These are phyloP conservation scores for Coniochaeta ligniaria DNA, from an alignment of 2,329 filamentous ascomycete genomes.

Conservation along the genomic window DNA sequence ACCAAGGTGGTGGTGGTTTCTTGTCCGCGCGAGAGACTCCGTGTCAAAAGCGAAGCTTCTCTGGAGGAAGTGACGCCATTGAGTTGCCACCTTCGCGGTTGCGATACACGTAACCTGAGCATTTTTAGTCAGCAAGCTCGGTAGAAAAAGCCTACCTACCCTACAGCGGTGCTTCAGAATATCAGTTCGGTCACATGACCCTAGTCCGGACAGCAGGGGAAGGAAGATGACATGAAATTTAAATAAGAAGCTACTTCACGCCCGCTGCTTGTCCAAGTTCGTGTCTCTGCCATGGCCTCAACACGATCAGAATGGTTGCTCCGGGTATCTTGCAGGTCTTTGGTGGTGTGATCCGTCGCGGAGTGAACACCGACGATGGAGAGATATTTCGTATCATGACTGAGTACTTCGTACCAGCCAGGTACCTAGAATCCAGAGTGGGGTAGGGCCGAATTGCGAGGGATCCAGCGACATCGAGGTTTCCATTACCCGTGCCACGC, in stretches of 20 bases:
- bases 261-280: not conserved
- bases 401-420: too few species aligned
- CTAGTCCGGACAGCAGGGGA: not conserved
- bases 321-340: not conserved
- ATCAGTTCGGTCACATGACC: not conserved
- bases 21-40: not conserved
- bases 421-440: too few species aligned
- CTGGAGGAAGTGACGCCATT: not conserved
- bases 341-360: not conserved
- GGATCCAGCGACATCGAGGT: not conserved
- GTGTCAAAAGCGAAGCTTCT: not conserved
- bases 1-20: not conserved
- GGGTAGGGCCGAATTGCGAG: not conserved
- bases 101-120: not conserved
- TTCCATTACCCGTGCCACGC: too few species aligned
- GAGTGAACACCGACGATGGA: not conserved
- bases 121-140: not conserved
- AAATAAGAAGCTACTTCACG: not conserved
- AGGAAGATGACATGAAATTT: not conserved
- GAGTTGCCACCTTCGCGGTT: not conserved
- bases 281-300: too few species aligned
- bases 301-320: not conserved
- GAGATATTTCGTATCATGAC: not conserved
- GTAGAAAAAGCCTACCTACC: not conserved
- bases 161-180: not conserved